A percentile compares a stretch with the other conserved stretches of the same genome.
Conservation (phyloP, 108 stramenopile species). For the Parietichytrium sp. region DNA sequence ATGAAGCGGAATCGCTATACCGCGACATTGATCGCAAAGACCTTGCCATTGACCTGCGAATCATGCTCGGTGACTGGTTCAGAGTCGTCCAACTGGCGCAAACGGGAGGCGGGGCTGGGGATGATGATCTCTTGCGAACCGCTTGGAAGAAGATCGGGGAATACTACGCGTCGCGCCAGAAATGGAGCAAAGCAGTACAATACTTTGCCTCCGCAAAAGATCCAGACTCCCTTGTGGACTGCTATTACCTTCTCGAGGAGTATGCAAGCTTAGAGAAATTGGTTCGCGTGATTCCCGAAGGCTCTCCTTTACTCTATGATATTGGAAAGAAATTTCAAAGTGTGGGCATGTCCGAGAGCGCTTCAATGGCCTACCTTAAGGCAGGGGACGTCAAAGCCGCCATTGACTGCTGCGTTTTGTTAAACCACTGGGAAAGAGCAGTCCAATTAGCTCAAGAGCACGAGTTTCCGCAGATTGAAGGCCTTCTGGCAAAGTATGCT, state of each 20-base stretch:
- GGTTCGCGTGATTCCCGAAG: conserved; percentile 48
- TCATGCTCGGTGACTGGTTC: conserved; percentile 61
- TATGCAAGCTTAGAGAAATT: conserved; percentile 51
- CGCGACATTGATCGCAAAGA: conserved; percentile 67
- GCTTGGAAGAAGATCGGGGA: conserved; percentile 55
- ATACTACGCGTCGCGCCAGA: conserved; percentile 51
- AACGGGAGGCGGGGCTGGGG: conserved; percentile 24
- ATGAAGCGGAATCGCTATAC: conserved; percentile 63
- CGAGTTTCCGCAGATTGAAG: conserved; percentile 68
- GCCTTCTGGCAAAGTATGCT: conserved; percentile 56
- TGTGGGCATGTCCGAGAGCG: conserved; percentile 52
- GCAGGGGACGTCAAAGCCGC: conserved; percentile 57
- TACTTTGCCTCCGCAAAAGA: conserved; percentile 55
- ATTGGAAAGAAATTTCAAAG: conserved; percentile 57
- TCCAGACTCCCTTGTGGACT: conserved; percentile 48
- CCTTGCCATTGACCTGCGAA: conserved; percentile 58
- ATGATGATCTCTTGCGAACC: conserved; percentile 51
- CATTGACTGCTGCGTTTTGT: conserved; percentile 61
- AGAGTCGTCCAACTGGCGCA: conserved; percentile 58
- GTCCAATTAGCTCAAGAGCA: conserved; percentile 60
- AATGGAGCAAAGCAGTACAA: conserved; percentile 59
- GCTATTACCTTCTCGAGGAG: conserved; percentile 58
- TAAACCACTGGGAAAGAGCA: conserved; percentile 64
- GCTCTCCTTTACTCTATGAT: conserved; percentile 46
- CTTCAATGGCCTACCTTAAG: conserved; percentile 52